Evolutionary conservation across 2,329 filamentous ascomycete genomes (phyloP).

Genomic region (Diaporthe ilicicola): DNA sequence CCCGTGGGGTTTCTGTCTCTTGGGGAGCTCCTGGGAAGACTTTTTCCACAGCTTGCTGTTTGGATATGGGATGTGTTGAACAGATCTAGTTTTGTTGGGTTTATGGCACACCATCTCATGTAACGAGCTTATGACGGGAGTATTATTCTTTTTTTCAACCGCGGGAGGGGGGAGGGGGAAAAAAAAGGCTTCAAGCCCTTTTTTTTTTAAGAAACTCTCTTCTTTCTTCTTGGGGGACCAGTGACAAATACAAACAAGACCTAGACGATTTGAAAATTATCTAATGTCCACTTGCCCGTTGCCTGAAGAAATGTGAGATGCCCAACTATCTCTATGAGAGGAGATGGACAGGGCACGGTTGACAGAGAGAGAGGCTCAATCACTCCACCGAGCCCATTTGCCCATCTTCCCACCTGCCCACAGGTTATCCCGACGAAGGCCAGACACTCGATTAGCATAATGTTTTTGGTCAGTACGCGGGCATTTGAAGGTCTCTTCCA

Average conservation of each 20-base stretch:
- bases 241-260: slow-evolving; percentile 25
- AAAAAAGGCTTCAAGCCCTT: slow-evolving; percentile 30
- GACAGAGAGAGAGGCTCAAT: too few relatives aligned
- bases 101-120: slow-evolving; percentile 20
- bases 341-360: too few relatives aligned
- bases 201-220: slow-evolving; percentile 18
- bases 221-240: slow-evolving; percentile 24
- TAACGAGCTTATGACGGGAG: slow-evolving; percentile 32
- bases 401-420: too few relatives aligned
- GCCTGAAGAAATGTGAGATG: not conserved
- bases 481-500: too few relatives aligned
- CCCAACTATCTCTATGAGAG: not conserved
- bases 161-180: not conserved
- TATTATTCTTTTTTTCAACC: slow-evolving; percentile 16
- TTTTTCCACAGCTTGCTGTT: slow-evolving; percentile 17
- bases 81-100: slow-evolving; percentile 1
- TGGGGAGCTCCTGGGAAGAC: not conserved
- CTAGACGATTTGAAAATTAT: slow-evolving; percentile 31
- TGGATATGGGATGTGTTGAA: slow-evolving; percentile 16
- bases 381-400: too few relatives aligned
- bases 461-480: too few relatives aligned
- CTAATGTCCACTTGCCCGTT: not conserved
- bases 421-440: too few relatives aligned
- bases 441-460: too few relatives aligned
- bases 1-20: too few relatives aligned